Evolutionary conservation across 176 grass and related monocot genomes (phyloP), one percentile per base, ranked within the genome.

Genomic region (Saccharum spontaneum): DNA sequence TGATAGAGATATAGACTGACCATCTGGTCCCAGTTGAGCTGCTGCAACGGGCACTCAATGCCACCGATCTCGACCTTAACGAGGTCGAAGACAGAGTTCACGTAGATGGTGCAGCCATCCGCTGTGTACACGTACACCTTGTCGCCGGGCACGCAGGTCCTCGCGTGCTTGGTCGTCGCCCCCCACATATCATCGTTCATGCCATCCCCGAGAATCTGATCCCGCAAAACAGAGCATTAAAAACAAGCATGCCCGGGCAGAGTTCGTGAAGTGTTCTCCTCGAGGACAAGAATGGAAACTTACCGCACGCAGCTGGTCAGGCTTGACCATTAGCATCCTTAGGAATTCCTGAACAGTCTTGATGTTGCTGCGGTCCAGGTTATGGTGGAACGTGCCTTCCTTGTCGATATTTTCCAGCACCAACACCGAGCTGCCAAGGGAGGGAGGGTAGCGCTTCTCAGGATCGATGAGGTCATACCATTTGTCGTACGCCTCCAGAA

Each of bases 291-390:
- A 57, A n/a, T 57, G 20, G 7, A n/a, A 57, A 57, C 54, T 57
- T 22, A 57, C 54, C 54, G 18, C 54, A 2, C 94, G 94, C 18
- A 97, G 87, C 3, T 59, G 10, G 22, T 39, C 15, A 0, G 50
- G 85, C 17, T 92, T 75, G 0, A 92, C 82, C 0, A 1, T 45
- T 0, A 88, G 33, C 15, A 90, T 60, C 59, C 75, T 76, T 55
- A 94, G 17, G 78, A 97, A 97, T 6, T 94, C 89, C 50, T 89
- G 84, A 4, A 96, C 91, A 3, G 66, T 93, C 4, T 8, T 0
- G 18, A 59, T 22, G 54, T 59, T 59, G 18, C 2, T 43, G 41
- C 1, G 0, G 9, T 2, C 2, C 1, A 43, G 41, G 1, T 43
- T 43, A 1, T 1, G 10, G 41, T 43, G 41, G 41, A 10, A 43